These are phyloP conservation scores for Lasiosphaeriaceae sp. DNA, from an alignment of 495 filamentous ascomycete genomes.

Conservation along the genomic window DNA sequence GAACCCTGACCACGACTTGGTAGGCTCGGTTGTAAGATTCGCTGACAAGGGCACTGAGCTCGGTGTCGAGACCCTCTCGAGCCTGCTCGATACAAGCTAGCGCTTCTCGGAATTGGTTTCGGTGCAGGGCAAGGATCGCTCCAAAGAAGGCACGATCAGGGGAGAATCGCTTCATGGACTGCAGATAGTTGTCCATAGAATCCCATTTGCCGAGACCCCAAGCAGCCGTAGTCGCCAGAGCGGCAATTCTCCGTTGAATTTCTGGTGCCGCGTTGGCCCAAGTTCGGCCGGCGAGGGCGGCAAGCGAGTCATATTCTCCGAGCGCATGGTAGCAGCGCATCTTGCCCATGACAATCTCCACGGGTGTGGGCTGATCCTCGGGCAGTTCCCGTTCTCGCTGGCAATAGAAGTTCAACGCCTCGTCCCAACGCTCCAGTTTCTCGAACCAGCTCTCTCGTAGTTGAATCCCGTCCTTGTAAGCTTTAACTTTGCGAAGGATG, in stretches of 20 bases:
- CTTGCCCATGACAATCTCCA: conserved; percentile 97
- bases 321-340: conserved; percentile 98
- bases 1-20: conserved; percentile 89
- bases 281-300: conserved; percentile 81
- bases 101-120: conserved; percentile 90
- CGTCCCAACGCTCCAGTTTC: conserved; percentile 96
- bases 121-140: conserved; percentile 87
- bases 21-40: conserved; percentile 98
- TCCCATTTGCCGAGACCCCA: conserved; percentile 98
- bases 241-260: conserved; percentile 81
- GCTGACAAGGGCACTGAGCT: conserved; percentile 88
- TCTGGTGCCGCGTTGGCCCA: conserved; percentile 85
- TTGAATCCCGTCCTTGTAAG: conserved; percentile 85
- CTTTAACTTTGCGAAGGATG: conserved; percentile 89
- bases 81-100: conserved; percentile 81
- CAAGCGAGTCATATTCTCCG: conserved; percentile 93
- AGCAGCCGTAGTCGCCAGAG: conserved; percentile 90
- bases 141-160: conserved; percentile 97
- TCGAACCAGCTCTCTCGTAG: conserved; percentile 98
- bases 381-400: conserved; percentile 67
- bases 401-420: conserved; percentile 88
- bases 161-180: conserved; percentile 87
- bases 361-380: conserved; percentile 56
- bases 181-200: conserved; percentile 92
- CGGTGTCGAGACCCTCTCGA: conserved; percentile 88